Conservation (phyloP, 2,329 filamentous ascomycete species). For the Talaromyces verruculosus region DNA sequence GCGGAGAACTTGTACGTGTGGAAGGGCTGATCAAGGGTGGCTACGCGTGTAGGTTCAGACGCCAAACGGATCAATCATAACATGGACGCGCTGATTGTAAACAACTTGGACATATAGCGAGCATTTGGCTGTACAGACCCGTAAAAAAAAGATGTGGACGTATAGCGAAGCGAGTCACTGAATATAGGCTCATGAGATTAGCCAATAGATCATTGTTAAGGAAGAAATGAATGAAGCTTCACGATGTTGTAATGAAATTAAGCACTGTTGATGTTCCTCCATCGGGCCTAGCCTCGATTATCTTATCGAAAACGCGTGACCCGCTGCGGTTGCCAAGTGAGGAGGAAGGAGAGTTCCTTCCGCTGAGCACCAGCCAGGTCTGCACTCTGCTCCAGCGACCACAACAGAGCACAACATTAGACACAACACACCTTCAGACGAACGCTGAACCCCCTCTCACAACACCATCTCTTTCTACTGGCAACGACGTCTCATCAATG, state of each 20-base stretch:
- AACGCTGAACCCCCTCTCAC: neutral
- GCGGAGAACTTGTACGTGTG: neutral
- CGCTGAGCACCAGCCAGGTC: neutral
- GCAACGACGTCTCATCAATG: neutral
- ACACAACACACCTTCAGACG: neutral
- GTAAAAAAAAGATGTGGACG: neutral
- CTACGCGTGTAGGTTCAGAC: conserved; percentile 6
- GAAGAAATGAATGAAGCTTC: neutral
- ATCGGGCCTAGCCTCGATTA: conserved; percentile 4
- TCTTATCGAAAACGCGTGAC: conserved; percentile 14
- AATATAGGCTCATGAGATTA: neutral
- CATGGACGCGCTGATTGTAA: conserved; percentile 4
- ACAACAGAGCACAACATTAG: conserved; percentile 3
- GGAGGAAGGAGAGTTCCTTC: conserved; percentile 4
- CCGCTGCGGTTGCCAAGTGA: conserved; percentile 15
- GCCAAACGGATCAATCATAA: conserved; percentile 9
- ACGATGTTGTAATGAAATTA: neutral
- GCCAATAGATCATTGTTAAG: neutral
- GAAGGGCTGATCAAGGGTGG: conserved; percentile 13
- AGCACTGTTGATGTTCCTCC: conserved; percentile 4
- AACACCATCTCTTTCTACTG: neutral
- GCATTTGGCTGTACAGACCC: neutral
- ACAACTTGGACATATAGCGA: neutral
- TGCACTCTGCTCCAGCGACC: neutral
- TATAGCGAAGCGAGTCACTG: neutral